Evolutionary conservation across 148 eudicot species (phyloP).

Genomic region (Agrostemma githago): DNA sequence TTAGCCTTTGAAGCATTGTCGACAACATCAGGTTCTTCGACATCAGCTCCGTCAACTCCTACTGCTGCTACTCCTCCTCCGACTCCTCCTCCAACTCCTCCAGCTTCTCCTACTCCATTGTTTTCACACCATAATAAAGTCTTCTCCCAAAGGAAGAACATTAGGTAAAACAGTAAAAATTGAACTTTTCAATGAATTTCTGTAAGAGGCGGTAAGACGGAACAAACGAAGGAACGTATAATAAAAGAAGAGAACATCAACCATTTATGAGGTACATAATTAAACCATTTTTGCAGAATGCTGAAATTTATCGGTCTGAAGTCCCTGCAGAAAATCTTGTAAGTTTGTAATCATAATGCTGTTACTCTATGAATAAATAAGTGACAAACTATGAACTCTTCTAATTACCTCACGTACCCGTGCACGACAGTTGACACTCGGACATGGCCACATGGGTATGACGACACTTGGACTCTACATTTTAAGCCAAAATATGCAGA

Average conservation of each 20-base stretch:
- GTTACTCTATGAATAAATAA: not conserved
- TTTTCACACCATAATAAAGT: not conserved
- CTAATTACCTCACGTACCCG: not conserved
- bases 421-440: not conserved
- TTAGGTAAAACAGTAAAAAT: not conserved
- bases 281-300: not conserved
- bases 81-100: conserved; percentile 6
- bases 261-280: not conserved
- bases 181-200: not conserved
- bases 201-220: not conserved
- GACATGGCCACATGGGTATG: too few relatives aligned
- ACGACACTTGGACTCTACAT: too few relatives aligned
- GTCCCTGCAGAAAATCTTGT: not conserved
- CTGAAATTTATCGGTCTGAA: conserved; percentile 1
- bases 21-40: not conserved
- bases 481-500: too few relatives aligned
- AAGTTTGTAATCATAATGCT: not conserved
- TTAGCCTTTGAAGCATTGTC: conserved; percentile 44
- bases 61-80: not conserved
- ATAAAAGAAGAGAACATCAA: not conserved
- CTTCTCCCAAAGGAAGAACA: conserved; percentile 4
- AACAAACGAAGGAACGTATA: not conserved
- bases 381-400: too few relatives aligned
- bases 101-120: conserved; percentile 13
- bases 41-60: conserved; percentile 16